Percentiles rank a stretch among this genome's conserved stretches.
These are phyloP conservation scores for Cladosporium sp. DNA, from an alignment of 2,329 filamentous ascomycete species.

Conservation along the genomic window DNA sequence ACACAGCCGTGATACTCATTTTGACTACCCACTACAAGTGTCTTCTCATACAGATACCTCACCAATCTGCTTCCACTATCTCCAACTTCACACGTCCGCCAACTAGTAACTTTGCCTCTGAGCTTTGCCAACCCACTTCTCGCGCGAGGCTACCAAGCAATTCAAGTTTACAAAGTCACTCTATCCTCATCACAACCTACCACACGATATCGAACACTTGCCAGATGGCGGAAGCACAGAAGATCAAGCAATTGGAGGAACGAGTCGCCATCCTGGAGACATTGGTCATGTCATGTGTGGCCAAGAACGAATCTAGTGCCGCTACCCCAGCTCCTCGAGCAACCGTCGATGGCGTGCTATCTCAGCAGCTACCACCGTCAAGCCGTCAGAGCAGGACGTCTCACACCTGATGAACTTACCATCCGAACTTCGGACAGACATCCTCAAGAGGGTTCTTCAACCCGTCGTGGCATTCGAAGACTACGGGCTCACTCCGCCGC, in stretches of 20 bases:
- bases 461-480: not conserved
- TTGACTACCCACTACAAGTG: too few species aligned
- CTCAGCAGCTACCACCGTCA: not conserved
- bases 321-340: not conserved
- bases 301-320: not conserved
- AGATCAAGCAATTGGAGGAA: not conserved
- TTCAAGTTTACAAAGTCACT: too few species aligned
- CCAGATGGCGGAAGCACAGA: not conserved
- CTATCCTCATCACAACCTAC: too few species aligned
- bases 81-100: too few species aligned
- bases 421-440: not conserved
- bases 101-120: too few species aligned
- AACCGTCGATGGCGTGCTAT: too few species aligned
- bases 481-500: not conserved
- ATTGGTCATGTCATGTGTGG: not conserved
- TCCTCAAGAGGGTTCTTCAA: not conserved
- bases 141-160: too few species aligned
- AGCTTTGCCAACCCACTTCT: too few species aligned
- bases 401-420: not conserved
- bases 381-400: slow-evolving; percentile 32
- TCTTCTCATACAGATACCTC: too few species aligned
- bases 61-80: too few species aligned
- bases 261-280: not conserved
- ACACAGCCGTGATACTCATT: too few species aligned
- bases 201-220: not conserved